Evolutionary conservation across 2,329 filamentous ascomycete species (phyloP).

Genomic region (Aureobasidium musti): DNA sequence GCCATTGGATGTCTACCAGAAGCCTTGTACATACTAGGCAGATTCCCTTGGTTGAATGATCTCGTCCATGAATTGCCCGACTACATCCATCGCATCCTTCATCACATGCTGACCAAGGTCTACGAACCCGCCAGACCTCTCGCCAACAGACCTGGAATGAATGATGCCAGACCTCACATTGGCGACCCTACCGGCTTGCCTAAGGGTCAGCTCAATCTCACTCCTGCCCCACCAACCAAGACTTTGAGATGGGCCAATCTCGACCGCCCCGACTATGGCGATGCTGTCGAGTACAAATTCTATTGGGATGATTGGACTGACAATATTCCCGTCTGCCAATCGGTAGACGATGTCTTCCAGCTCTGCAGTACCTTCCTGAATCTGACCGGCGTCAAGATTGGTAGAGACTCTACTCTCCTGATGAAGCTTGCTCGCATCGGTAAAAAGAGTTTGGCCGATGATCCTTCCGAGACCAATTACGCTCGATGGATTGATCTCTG

Average conservation of each 20-base stretch:
- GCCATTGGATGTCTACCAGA: constrained; percentile 92
- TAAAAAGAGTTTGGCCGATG: constrained; percentile 68
- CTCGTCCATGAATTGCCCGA: constrained; percentile 78
- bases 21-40: constrained; percentile 85
- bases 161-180: constrained; percentile 53
- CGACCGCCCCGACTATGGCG: constrained; percentile 73
- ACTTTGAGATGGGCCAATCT: constrained; percentile 80
- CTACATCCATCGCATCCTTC: constrained; percentile 79
- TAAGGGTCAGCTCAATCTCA: constrained; percentile 68
- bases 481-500: constrained; percentile 83
- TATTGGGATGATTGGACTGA: constrained; percentile 99
- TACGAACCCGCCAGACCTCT: constrained; percentile 57
- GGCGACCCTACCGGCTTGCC: constrained; percentile 67
- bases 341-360: constrained; percentile 84
- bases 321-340: constrained; percentile 88
- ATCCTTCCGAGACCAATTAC: constrained; percentile 69
- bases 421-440: constrained; percentile 86
- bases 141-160: constrained; percentile 45
- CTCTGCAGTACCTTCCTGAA: constrained; percentile 83
- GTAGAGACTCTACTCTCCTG: constrained; percentile 74
- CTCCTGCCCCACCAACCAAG: constrained; percentile 62
- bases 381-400: constrained; percentile 83
- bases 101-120: constrained; percentile 78
- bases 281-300: constrained; percentile 76
- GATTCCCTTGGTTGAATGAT: constrained; percentile 90